Percentiles rank a stretch among this genome's conserved stretches.
phyloP scores from a whole-genome alignment of 257 asterid species.

The Penstemon eatonii region DNA sequence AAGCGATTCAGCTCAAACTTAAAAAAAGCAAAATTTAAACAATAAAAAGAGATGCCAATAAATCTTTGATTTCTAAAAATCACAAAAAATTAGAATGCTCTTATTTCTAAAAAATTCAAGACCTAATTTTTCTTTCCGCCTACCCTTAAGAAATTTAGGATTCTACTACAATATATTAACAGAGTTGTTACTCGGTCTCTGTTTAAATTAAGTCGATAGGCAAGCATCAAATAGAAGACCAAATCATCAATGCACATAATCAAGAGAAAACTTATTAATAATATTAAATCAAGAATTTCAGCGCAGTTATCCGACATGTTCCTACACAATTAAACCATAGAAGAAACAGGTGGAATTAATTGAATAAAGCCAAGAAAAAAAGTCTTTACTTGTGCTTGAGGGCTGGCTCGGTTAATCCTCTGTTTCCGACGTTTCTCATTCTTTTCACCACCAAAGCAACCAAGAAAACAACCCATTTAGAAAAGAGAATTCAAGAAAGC shows the following conservation, averaged over 20 bases:
- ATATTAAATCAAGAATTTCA: slow-evolving; percentile 1
- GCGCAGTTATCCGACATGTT: neutral
- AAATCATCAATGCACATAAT: neutral
- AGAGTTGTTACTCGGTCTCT: too few relatives aligned
- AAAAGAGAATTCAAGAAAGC: neutral
- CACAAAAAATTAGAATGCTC: neutral
- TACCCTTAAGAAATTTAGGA: too few relatives aligned
- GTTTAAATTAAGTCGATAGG: neutral
- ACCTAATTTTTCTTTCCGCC: neutral
- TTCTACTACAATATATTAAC: too few relatives aligned
- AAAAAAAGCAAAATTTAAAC: neutral
- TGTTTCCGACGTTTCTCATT: slow-evolving; percentile 23
- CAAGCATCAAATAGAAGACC: neutral
- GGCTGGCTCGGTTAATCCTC: slow-evolving; percentile 16
- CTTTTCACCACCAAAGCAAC: slow-evolving; percentile 32
- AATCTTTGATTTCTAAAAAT: slow-evolving; percentile 1
- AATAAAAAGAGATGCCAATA: neutral
- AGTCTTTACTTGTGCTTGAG: slow-evolving; percentile 24
- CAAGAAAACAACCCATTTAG: slow-evolving; percentile 42
- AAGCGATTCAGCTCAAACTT: slow-evolving; percentile 26
- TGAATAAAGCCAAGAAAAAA: neutral
- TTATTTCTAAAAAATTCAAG: neutral
- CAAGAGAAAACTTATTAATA: neutral
- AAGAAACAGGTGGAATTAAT: neutral
- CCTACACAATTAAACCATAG: neutral